These are phyloP conservation scores for Macrocybe gigantea DNA, from an alignment of 768 basidiomycete genomes.

Conservation along the genomic window DNA sequence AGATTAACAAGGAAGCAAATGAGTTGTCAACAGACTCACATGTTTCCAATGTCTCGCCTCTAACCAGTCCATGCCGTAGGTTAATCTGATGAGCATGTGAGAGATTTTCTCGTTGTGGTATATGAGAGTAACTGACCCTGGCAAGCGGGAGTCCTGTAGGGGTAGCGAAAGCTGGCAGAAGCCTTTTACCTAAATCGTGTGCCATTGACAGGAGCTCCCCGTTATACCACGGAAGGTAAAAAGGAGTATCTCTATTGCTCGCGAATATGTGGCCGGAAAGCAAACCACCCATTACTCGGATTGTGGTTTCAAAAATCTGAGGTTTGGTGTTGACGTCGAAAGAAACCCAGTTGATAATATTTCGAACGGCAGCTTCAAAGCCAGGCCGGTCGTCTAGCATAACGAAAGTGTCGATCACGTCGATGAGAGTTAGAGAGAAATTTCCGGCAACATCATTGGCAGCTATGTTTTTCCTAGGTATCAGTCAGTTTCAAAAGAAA, in stretches of 20 bases:
- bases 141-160: conserved; percentile 91
- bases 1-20: not conserved
- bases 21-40: conserved; percentile 45
- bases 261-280: conserved; percentile 82
- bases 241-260: conserved; percentile 56
- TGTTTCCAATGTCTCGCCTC: conserved; percentile 76
- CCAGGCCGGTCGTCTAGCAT: conserved; percentile 73
- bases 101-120: conserved; percentile 1
- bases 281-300: conserved; percentile 88
- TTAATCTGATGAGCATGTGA: conserved; percentile 53
- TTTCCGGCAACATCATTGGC: conserved; percentile 94
- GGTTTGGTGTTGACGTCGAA: conserved; percentile 94
- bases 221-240: conserved; percentile 79
- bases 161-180: conserved; percentile 89
- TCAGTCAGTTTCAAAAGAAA: conserved; percentile 4
- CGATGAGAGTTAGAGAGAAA: conserved; percentile 79
- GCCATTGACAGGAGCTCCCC: conserved; percentile 79
- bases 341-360: conserved; percentile 76
- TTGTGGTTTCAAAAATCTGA: conserved; percentile 98
- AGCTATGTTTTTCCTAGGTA: conserved; percentile 58
- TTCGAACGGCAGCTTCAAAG: conserved; percentile 80
- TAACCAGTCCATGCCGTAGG: conserved; percentile 68
- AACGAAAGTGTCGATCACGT: conserved; percentile 85
- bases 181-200: conserved; percentile 76
- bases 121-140: conserved; percentile 43